A percentile compares a stretch with the other conserved stretches of the same genome.
These are phyloP conservation scores for Oemleria cerasiformis DNA, from an alignment of 306 rosid species.

Conservation along the genomic window DNA sequence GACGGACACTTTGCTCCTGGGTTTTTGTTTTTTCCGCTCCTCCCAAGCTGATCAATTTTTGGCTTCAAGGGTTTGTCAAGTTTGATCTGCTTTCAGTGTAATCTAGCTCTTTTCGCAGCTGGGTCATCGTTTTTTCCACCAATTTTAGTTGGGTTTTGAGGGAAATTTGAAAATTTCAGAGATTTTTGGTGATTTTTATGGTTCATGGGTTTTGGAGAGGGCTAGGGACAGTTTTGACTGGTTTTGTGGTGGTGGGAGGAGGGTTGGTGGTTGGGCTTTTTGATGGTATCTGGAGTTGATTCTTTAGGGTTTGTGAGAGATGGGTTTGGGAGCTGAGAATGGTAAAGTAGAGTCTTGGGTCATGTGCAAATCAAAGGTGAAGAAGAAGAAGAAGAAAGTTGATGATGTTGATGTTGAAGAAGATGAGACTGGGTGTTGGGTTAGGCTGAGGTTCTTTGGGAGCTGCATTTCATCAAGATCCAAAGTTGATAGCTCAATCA, in stretches of 20 bases:
- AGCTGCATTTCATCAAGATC: slow-evolving; percentile 99
- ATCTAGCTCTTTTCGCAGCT: slow-evolving; percentile 39
- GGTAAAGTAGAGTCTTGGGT: slow-evolving; percentile 79
- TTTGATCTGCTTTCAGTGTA: slow-evolving; percentile 40
- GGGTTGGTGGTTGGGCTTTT: slow-evolving; percentile 38
- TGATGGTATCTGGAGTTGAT: slow-evolving; percentile 46
- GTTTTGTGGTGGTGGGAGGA: slow-evolving; percentile 16
- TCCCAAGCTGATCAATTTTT: slow-evolving; percentile 32
- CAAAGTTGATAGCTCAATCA: slow-evolving; percentile 87
- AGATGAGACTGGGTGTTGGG: slow-evolving; percentile 76
- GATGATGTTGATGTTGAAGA: slow-evolving; percentile 38
- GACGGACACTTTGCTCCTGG: slow-evolving; percentile 19
- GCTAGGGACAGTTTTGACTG: slow-evolving; percentile 14
- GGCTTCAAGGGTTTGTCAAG: slow-evolving; percentile 20
- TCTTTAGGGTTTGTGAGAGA: slow-evolving; percentile 49
- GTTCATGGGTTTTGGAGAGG: slow-evolving; percentile 16
- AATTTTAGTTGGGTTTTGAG: slow-evolving; percentile 23
- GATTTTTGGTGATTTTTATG: slow-evolving; percentile 15
- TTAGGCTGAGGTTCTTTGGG: slow-evolving; percentile 66
- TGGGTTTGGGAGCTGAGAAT: slow-evolving; percentile 76
- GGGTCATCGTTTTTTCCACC: slow-evolving; percentile 18
- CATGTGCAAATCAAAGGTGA: slow-evolving; percentile 59
- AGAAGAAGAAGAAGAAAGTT: slow-evolving; percentile 52
- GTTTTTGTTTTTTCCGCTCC: background rate
- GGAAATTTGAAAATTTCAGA: slow-evolving; percentile 33